Evolutionary conservation across 441 rosid genomes (phyloP).

Genomic region (Populus tomentosa): DNA sequence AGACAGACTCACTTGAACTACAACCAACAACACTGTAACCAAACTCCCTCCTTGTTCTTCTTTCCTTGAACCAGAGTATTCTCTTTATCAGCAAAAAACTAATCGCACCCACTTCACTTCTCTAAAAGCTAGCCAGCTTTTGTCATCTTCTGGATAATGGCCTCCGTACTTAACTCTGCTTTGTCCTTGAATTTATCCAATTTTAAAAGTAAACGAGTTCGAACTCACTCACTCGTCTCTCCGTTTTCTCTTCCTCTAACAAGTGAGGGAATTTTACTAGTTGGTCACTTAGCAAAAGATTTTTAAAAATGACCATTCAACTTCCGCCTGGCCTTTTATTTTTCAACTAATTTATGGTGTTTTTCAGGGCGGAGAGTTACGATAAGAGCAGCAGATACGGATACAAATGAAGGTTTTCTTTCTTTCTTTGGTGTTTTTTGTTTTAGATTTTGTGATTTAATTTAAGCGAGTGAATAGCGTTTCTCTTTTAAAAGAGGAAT

Average conservation of each 20-base stretch:
- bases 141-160: slow-evolving; percentile 34
- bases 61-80: too few relatives aligned
- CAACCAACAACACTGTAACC: background rate
- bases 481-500: background rate
- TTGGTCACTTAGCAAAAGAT: background rate
- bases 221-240: slow-evolving; percentile 29
- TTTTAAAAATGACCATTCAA: background rate
- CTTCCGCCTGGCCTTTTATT: background rate
- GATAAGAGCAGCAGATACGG: slow-evolving; percentile 82
- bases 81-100: too few relatives aligned
- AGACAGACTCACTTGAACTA: background rate
- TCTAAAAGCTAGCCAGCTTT: slow-evolving; percentile 1
- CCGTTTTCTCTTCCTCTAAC: slow-evolving; percentile 35
- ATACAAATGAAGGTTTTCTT: slow-evolving; percentile 63
- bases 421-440: background rate
- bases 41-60: background rate
- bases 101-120: background rate
- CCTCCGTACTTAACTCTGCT: slow-evolving; percentile 59
- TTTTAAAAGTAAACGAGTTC: slow-evolving; percentile 30
- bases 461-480: background rate
- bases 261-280: slow-evolving; percentile 34
- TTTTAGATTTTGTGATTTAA: background rate
- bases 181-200: slow-evolving; percentile 37
- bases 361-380: slow-evolving; percentile 61
- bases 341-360: background rate